Evolutionary conservation across 805 yeast genomes (phyloP), one percentile per base, ranked within the genome.

Genomic region (Hanseniaspora clermontiae): DNA sequence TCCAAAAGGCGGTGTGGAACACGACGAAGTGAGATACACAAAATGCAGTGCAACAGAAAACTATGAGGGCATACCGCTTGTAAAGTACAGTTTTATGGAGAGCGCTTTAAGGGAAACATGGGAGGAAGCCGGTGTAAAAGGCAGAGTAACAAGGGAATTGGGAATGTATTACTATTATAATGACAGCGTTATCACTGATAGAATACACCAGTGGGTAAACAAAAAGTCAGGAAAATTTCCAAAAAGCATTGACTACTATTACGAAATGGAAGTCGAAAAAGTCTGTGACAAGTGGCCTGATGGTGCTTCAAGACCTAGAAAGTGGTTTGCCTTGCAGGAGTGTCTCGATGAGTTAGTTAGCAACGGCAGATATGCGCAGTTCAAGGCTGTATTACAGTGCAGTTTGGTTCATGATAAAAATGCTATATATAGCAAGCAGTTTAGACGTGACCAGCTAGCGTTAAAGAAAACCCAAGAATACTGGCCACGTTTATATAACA

Each of bases 111-210:
- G 98, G 58, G 98, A 93, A 66, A 86, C 95, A 0, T 93, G 98
- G 98, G 98, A 93, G 68, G 98, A 93, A 70, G 93, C 95, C 0
- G 98, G 98, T 0, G 86, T 86, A 29, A 77, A 77, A 36, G 96
- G 97, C 7, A 70, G 66, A 19, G 74, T 89, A 4, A 63, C 73
- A 4, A 62, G 65, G 43, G 74, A 74, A 58, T 70, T 91, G 43
- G 95, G 91, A 0, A 73, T 78, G 0, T 82, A 86, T 29, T 77
- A 77, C 49, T 96, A 90, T 60, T 64, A 67, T 67, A 66, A 82
- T 57, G 77, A 79, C 5, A 75, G 77, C 14, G 72, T 75, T 61
- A 66, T 69, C 17, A 27, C 40, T 8, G 31, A 42, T 5, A 27
- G 45, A 5, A 45, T 34, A 27, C 19, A 36, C 6, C 19, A 19